phyloP scores from a whole-genome alignment of 495 filamentous ascomycete genomes.

The Neohortaea acidophila region DNA sequence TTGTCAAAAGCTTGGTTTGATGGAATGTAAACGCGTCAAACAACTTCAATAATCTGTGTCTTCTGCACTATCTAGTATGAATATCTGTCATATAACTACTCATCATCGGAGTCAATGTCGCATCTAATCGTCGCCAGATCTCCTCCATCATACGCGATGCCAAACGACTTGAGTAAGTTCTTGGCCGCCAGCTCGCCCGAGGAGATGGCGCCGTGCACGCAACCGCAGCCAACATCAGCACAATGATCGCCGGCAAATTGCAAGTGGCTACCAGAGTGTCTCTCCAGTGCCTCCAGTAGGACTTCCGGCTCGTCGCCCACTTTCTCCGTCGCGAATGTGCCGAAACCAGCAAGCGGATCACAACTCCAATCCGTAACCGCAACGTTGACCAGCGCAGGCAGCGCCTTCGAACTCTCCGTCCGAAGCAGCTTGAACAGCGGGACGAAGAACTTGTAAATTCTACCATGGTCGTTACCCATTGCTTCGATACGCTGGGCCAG shows the following conservation, averaged over 20 bases:
- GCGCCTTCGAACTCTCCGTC: background rate
- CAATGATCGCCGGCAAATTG: slow-evolving; percentile 5
- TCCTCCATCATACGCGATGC: background rate
- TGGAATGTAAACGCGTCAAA: too few relatives aligned
- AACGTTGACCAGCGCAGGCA: background rate
- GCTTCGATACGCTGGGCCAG: slow-evolving; percentile 5
- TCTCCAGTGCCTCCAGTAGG: background rate
- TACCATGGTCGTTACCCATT: background rate
- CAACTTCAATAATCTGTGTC: too few relatives aligned
- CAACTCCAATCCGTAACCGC: background rate
- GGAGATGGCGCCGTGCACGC: slow-evolving; percentile 3
- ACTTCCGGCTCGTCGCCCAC: slow-evolving; percentile 4
- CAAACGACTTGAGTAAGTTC: slow-evolving; percentile 1
- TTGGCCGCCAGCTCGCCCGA: slow-evolving; percentile 3
- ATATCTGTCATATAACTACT: too few relatives aligned
- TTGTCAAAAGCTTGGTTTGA: too few relatives aligned
- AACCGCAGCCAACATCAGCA: background rate
- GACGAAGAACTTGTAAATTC: slow-evolving; percentile 3
- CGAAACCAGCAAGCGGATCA: slow-evolving; percentile 3
- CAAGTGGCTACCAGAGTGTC: background rate
- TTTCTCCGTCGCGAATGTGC: slow-evolving; percentile 1
- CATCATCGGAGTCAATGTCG: too few relatives aligned
- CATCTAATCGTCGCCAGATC: too few relatives aligned
- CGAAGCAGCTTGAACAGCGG: slow-evolving; percentile 3
- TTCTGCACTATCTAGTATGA: too few relatives aligned